Evolutionary conservation across 2,329 filamentous ascomycete genomes (phyloP).

Genomic region (Claviceps capensis): DNA sequence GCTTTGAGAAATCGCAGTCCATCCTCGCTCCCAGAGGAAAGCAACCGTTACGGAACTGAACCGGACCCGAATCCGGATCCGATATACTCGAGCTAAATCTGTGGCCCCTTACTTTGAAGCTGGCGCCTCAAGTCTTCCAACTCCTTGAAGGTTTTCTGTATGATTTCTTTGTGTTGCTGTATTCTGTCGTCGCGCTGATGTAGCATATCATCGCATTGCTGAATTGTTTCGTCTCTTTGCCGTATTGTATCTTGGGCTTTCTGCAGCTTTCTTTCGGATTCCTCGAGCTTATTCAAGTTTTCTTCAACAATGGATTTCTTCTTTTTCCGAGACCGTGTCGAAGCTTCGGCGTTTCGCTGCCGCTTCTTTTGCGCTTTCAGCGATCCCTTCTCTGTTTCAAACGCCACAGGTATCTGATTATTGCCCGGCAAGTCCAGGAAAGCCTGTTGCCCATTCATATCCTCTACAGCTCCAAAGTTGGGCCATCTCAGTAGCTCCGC

Average conservation of each 20-base stretch:
- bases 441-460: constrained; percentile 23
- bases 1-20: constrained; percentile 33
- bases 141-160: constrained; percentile 35
- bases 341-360: constrained; percentile 73
- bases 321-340: constrained; percentile 66
- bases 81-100: constrained; percentile 30
- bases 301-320: constrained; percentile 66
- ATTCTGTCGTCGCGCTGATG: too few relatives aligned
- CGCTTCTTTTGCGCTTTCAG: constrained; percentile 75
- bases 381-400: constrained; percentile 72
- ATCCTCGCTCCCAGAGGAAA: constrained; percentile 25
- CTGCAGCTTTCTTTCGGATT: constrained; percentile 53
- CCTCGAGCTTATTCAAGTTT: constrained; percentile 53
- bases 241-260: constrained; percentile 12
- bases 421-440: constrained; percentile 25
- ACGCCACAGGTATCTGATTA: constrained; percentile 43
- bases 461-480: constrained; percentile 13
- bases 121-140: constrained; percentile 44
- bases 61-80: constrained; percentile 25
- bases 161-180: too few relatives aligned
- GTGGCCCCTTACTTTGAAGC: constrained; percentile 36
- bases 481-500: constrained; percentile 19
- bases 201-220: too few relatives aligned
- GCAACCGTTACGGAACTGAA: constrained; percentile 21
- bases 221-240: too few relatives aligned